Percentiles rank a stretch among this genome's conserved stretches.
Evolutionary conservation across 306 rosid genomes (phyloP).

Genomic region (Pueraria montana): DNA sequence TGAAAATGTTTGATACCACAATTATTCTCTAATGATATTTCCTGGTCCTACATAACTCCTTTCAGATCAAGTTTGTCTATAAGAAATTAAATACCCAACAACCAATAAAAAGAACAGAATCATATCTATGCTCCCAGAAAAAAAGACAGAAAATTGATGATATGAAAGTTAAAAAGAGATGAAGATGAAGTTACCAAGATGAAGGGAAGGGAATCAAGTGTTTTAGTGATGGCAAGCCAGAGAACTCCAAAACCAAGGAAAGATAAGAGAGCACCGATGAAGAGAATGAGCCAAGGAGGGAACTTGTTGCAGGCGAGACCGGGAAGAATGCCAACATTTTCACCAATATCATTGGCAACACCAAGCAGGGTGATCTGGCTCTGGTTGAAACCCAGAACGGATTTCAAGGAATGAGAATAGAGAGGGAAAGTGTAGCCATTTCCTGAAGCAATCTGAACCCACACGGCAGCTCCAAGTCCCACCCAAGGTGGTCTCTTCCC

Average conservation of each 20-base stretch:
- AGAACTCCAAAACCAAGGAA: constrained; percentile 73
- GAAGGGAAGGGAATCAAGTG: constrained; percentile 63
- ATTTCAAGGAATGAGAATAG: constrained; percentile 77
- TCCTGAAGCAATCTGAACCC: constrained; percentile 80
- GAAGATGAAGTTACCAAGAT: constrained; percentile 59
- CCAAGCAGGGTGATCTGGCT: constrained; percentile 76
- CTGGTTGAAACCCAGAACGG: constrained; percentile 78
- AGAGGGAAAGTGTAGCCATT: constrained; percentile 69
- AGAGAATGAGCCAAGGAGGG: constrained; percentile 79
- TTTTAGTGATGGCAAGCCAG: constrained; percentile 65
- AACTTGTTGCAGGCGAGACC: constrained; percentile 78
- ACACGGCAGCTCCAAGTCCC: constrained; percentile 81
- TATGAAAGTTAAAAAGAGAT: neutral
- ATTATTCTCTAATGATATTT: neutral
- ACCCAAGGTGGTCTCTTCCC: constrained; percentile 92
- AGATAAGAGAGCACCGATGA: constrained; percentile 67
- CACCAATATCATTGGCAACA: constrained; percentile 86
- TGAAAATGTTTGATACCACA: neutral
- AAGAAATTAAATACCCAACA: neutral
- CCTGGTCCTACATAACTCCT: neutral
- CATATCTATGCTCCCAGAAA: neutral
- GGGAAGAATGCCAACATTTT: constrained; percentile 81
- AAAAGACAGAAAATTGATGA: neutral
- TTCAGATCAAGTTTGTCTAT: neutral
- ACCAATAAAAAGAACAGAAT: neutral